Percentiles rank a stretch among this genome's conserved stretches.
phyloP scores from a whole-genome alignment of 108 stramenopile species.

The Aurantiochytrium sp. region DNA sequence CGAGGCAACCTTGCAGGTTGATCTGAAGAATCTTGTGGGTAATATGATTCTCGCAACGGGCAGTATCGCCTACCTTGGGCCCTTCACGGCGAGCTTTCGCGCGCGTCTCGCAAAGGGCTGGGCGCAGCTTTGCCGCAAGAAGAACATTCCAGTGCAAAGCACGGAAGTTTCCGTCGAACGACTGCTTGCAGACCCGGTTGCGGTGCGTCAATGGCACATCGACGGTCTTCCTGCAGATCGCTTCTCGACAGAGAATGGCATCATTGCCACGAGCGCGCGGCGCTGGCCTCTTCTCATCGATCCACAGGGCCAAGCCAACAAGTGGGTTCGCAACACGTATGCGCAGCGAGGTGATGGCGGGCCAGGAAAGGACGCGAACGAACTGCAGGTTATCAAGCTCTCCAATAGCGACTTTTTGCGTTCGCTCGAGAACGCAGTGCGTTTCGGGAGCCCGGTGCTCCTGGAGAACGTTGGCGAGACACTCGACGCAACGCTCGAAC shows the following conservation, averaged over 20 bases:
- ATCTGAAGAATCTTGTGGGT: slow-evolving; percentile 43
- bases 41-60: slow-evolving; percentile 49
- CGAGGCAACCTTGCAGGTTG: slow-evolving; percentile 29
- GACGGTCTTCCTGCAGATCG: slow-evolving; percentile 53
- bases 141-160: slow-evolving; percentile 29
- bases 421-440: slow-evolving; percentile 34
- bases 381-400: slow-evolving; percentile 34
- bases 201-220: slow-evolving; percentile 47
- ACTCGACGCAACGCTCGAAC: slow-evolving; percentile 42
- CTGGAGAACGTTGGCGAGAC: slow-evolving; percentile 39
- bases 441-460: slow-evolving; percentile 35
- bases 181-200: slow-evolving; percentile 35
- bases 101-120: slow-evolving; percentile 17
- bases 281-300: slow-evolving; percentile 45
- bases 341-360: neutral
- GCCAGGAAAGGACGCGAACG: neutral
- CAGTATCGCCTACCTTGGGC: slow-evolving; percentile 51
- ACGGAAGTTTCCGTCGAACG: slow-evolving; percentile 19
- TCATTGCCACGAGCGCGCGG: slow-evolving; percentile 33
- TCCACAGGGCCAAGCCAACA: slow-evolving; percentile 47
- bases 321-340: slow-evolving; percentile 33
- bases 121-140: slow-evolving; percentile 34
- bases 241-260: slow-evolving; percentile 56
- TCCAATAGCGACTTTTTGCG: slow-evolving; percentile 34
- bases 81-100: slow-evolving; percentile 55